Conservation (phyloP, 306 rosid genomes). For the Hylodesmum podocarpum region DNA sequence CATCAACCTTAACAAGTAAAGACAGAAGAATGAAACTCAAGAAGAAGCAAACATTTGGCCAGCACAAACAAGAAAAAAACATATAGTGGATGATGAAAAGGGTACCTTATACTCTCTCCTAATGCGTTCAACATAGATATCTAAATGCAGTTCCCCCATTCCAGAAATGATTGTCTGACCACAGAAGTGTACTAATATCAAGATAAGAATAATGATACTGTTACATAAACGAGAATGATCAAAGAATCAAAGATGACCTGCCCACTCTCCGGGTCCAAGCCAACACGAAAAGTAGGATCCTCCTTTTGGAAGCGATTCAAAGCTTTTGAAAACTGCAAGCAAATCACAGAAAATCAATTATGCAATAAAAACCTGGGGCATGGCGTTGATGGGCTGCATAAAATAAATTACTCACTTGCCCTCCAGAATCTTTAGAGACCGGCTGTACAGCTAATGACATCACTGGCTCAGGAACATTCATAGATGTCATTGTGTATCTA, state of each 20-base stretch:
- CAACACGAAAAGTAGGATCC: slow-evolving; percentile 99
- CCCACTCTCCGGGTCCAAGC: slow-evolving; percentile 95
- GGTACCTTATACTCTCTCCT: slow-evolving; percentile 90
- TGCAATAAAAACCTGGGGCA: neutral
- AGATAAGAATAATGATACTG: slow-evolving; percentile 13
- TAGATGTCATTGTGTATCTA: slow-evolving; percentile 94
- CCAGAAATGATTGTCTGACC: slow-evolving; percentile 93
- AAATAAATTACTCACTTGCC: slow-evolving; percentile 72
- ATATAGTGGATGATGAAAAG: neutral
- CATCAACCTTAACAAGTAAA: slow-evolving; percentile 71
- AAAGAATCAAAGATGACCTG: slow-evolving; percentile 56
- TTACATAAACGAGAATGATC: neutral
- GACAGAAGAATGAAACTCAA: slow-evolving; percentile 22
- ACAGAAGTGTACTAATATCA: slow-evolving; percentile 25
- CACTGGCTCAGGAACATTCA: slow-evolving; percentile 99
- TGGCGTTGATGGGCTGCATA: slow-evolving; percentile 2
- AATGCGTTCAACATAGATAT: slow-evolving; percentile 93
- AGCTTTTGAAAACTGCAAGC: slow-evolving; percentile 89
- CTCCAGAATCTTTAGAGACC: slow-evolving; percentile 96
- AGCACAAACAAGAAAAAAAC: slow-evolving; percentile 3
- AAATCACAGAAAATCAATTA: slow-evolving; percentile 11
- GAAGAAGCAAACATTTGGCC: slow-evolving; percentile 20
- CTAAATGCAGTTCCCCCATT: slow-evolving; percentile 99
- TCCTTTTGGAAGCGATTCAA: slow-evolving; percentile 95
- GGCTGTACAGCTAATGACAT: slow-evolving; percentile 99